These are phyloP conservation scores for Cytospora piceae DNA, from an alignment of 2,329 filamentous ascomycete genomes.

Conservation along the genomic window DNA sequence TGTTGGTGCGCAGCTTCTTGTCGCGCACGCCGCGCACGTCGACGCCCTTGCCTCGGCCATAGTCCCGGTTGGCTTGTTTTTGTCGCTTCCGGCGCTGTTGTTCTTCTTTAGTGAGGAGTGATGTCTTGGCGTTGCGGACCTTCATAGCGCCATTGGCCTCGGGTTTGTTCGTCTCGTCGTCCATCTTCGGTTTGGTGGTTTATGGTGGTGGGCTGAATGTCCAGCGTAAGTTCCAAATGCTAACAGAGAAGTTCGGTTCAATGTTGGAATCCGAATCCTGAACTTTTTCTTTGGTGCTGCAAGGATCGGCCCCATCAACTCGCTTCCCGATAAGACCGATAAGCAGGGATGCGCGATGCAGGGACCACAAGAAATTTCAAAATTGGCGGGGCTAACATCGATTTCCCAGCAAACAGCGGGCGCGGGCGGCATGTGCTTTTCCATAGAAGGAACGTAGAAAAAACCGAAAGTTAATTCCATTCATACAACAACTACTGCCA, in stretches of 20 bases:
- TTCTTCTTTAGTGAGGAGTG: slow-evolving; percentile 57
- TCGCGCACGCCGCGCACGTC: slow-evolving; percentile 76
- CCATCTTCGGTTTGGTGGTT: slow-evolving; percentile 35
- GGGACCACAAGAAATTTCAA: slow-evolving; percentile 25
- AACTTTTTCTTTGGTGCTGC: slow-evolving; percentile 26
- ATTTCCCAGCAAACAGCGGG: slow-evolving; percentile 3
- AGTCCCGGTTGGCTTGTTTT: slow-evolving; percentile 71
- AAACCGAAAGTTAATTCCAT: slow-evolving; percentile 1
- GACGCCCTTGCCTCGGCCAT: slow-evolving; percentile 82
- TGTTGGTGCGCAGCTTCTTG: slow-evolving; percentile 83
- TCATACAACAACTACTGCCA: neutral
- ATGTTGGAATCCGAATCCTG: slow-evolving; percentile 4
- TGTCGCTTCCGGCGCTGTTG: slow-evolving; percentile 55
- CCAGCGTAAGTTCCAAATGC: neutral
- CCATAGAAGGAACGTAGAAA: neutral
- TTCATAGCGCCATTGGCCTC: slow-evolving; percentile 58
- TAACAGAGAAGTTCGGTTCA: neutral
- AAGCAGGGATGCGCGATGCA: slow-evolving; percentile 8
- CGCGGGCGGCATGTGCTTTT: neutral
- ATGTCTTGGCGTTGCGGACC: slow-evolving; percentile 53
- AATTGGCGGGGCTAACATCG: slow-evolving; percentile 20
- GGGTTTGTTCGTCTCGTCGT: slow-evolving; percentile 41
- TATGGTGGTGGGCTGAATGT: neutral
- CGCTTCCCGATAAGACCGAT: slow-evolving; percentile 10
- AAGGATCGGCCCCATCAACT: neutral